Percentiles rank a stretch among this genome's conserved stretches.
phyloP scores from a whole-genome alignment of 805 yeast species.

The Candida corydali region DNA sequence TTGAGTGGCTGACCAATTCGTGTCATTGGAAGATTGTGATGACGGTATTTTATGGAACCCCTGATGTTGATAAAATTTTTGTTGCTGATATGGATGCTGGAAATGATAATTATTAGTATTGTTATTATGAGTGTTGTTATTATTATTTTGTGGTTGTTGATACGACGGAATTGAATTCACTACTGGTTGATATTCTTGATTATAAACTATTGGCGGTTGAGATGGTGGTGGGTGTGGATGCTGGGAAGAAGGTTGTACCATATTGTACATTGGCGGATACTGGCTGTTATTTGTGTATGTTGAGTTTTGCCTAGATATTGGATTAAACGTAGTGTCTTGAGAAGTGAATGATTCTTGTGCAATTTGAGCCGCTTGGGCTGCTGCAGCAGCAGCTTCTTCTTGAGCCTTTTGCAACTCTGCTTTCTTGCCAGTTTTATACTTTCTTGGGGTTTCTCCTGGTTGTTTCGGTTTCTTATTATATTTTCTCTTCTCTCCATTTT shows the following conservation, averaged over 20 bases:
- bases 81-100: constrained; percentile 23
- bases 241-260: constrained; percentile 3
- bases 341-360: constrained; percentile 8
- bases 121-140: too few relatives aligned
- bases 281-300: constrained; percentile 5
- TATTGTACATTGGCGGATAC: constrained; percentile 7
- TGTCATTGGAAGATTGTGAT: constrained; percentile 41
- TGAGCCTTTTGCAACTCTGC: constrained; percentile 8
- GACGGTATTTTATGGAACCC: constrained; percentile 12
- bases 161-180: constrained; percentile 1
- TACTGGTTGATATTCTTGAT: constrained; percentile 7
- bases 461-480: constrained; percentile 57
- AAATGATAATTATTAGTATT: constrained; percentile 14
- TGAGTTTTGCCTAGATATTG: constrained; percentile 9
- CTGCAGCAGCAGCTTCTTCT: constrained; percentile 6
- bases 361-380: constrained; percentile 1
- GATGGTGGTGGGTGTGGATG: constrained; percentile 3
- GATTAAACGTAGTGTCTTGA: constrained; percentile 4
- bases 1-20: constrained; percentile 33
- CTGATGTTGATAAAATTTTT: constrained; percentile 8
- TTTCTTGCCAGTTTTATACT: constrained; percentile 21
- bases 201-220: constrained; percentile 7
- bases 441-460: constrained; percentile 58
- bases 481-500: constrained; percentile 40
- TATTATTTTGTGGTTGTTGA: too few relatives aligned